Conservation (phyloP, 1,284 basidiomycete species). For the Pseudozyma sp. region DNA sequence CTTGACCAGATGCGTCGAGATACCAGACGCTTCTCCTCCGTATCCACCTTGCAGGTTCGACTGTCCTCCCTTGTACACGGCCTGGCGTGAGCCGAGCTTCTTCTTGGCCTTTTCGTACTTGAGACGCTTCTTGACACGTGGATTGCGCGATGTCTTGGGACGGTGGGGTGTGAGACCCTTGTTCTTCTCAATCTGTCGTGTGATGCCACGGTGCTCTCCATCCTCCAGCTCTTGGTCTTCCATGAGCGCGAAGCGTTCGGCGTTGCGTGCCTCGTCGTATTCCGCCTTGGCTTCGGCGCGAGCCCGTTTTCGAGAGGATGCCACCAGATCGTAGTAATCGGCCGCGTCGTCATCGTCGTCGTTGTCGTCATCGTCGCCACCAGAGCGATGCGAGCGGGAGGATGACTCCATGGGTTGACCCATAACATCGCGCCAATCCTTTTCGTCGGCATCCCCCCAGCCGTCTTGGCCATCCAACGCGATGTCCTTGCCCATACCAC, state of each 20-base stretch:
- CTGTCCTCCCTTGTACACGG: slow-evolving; percentile 68
- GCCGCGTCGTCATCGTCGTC: slow-evolving; percentile 53
- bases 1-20: slow-evolving; percentile 64
- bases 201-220: slow-evolving; percentile 64
- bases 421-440: slow-evolving; percentile 64
- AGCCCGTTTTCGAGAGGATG: slow-evolving; percentile 44
- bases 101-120: slow-evolving; percentile 67
- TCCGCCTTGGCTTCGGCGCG: slow-evolving; percentile 61
- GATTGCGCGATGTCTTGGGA: slow-evolving; percentile 65
- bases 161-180: slow-evolving; percentile 63
- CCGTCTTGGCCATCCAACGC: slow-evolving; percentile 49
- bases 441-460: slow-evolving; percentile 63
- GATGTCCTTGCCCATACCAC: slow-evolving; percentile 30
- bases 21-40: slow-evolving; percentile 65
- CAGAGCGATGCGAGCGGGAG: slow-evolving; percentile 7
- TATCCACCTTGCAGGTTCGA: slow-evolving; percentile 64
- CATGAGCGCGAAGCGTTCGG: slow-evolving; percentile 52
- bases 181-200: slow-evolving; percentile 67
- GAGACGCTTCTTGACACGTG: slow-evolving; percentile 67
- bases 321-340: slow-evolving; percentile 66
- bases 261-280: slow-evolving; percentile 61
- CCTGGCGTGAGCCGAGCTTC: slow-evolving; percentile 61
- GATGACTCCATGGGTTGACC: slow-evolving; percentile 35
- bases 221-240: slow-evolving; percentile 57
- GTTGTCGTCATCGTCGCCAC: slow-evolving; percentile 14